A percentile compares a stretch with the other conserved stretches of the same genome.
These are phyloP conservation scores for Themeda triandra DNA, from an alignment of 176 grass and related monocot genomes.

Conservation along the genomic window DNA sequence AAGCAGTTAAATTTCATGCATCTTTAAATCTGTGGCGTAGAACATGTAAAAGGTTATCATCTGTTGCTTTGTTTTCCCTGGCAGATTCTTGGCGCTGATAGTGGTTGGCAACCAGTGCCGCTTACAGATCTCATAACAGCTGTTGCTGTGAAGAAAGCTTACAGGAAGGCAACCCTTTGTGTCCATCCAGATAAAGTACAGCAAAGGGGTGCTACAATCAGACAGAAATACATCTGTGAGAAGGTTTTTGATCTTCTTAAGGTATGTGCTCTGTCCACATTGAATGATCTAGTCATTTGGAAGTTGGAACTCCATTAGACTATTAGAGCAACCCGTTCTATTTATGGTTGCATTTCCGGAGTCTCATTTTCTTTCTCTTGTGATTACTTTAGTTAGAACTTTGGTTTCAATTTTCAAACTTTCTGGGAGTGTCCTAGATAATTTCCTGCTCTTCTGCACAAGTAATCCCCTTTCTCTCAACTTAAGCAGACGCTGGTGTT, in stretches of 20 bases:
- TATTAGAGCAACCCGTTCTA: not conserved
- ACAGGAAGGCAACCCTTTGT: conserved; percentile 88
- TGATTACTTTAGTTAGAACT: no score
- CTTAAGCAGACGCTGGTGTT: not conserved
- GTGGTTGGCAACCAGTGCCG: conserved; percentile 92
- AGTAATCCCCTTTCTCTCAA: not conserved
- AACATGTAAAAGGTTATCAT: not conserved
- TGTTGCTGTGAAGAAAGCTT: conserved; percentile 82
- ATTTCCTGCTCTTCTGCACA: not conserved
- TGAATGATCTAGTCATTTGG: conserved; percentile 2
- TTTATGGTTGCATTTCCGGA: not conserved
- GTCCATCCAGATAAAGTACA: conserved; percentile 98
- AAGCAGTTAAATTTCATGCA: not conserved
- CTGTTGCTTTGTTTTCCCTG: not conserved
- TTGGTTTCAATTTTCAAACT: not conserved
- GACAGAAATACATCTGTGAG: conserved; percentile 94
- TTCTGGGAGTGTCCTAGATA: not conserved
- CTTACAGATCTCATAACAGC: conserved; percentile 94
- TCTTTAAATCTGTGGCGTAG: not conserved
- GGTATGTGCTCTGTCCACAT: conserved; percentile 28
- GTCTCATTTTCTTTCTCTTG: not conserved
- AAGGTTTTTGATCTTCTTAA: conserved; percentile 99
- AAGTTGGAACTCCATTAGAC: not conserved
- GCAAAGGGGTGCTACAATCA: conserved; percentile 87
- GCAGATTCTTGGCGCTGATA: conserved; percentile 84